Percentiles rank a stretch among this genome's conserved stretches.
phyloP scores from a whole-genome alignment of 208 protist species.

The Leishmania martiniquensis region DNA sequence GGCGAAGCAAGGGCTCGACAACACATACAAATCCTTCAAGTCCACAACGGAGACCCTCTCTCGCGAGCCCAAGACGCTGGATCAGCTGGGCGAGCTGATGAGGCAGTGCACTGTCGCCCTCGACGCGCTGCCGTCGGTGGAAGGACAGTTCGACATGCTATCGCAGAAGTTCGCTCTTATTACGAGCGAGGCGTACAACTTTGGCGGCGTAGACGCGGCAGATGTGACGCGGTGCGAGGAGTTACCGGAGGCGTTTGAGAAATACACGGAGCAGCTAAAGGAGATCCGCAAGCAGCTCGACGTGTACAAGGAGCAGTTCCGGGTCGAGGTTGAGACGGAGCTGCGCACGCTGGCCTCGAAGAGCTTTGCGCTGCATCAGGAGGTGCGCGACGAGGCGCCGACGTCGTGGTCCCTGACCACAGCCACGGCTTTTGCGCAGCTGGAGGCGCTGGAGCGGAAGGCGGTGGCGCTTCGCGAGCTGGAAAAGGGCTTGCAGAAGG shows the following conservation, averaged over 20 bases:
- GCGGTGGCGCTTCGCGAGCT: constrained; percentile 64
- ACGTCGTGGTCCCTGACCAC: constrained; percentile 66
- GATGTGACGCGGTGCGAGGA: constrained; percentile 90
- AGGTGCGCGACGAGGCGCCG: constrained; percentile 90
- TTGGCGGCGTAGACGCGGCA: constrained; percentile 62
- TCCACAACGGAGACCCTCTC: constrained; percentile 76
- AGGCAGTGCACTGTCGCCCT: constrained; percentile 79
- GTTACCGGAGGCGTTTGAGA: constrained; percentile 86
- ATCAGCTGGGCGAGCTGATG: constrained; percentile 94
- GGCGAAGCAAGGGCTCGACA: constrained; percentile 91
- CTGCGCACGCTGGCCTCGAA: constrained; percentile 88
- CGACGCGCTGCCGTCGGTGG: constrained; percentile 79
- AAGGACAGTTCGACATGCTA: constrained; percentile 93
- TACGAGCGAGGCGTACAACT: constrained; percentile 89
- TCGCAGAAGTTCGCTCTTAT: constrained; percentile 95
- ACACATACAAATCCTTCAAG: constrained; percentile 90
- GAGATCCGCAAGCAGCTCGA: constrained; percentile 90
- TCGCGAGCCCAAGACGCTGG: constrained; percentile 91
- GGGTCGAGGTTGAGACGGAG: constrained; percentile 91
- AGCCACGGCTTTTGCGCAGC: constrained; percentile 76
- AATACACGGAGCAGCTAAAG: constrained; percentile 86
- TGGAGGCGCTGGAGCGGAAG: constrained; percentile 81
- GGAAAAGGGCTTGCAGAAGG: constrained; percentile 85
- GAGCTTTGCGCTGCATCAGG: constrained; percentile 78
- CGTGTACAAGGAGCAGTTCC: constrained; percentile 96